A percentile compares a stretch with the other conserved stretches of the same genome.
These are phyloP conservation scores for Protomyces gravidus DNA, from an alignment of 1,139 yeast species.

Conservation along the genomic window DNA sequence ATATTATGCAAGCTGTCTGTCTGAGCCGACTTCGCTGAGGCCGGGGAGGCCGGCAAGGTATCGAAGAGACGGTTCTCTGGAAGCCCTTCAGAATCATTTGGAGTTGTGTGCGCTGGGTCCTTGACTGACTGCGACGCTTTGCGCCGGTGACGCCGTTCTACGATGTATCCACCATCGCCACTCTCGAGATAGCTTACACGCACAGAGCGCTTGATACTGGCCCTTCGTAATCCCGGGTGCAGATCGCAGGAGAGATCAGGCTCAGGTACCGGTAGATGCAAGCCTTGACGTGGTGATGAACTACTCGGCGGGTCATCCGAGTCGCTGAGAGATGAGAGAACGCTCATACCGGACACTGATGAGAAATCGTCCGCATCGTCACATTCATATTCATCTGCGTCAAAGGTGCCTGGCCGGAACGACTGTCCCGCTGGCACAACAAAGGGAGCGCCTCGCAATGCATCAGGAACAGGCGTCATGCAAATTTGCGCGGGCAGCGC, in stretches of 20 bases:
- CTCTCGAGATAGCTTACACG: not conserved
- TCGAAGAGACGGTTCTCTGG: not conserved
- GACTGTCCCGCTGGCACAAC: not conserved
- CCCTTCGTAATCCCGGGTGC: not conserved
- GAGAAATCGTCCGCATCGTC: not conserved
- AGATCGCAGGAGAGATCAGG: not conserved
- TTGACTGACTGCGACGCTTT: not conserved
- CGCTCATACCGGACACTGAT: not conserved
- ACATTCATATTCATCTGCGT: not conserved
- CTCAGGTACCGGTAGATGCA: too few species aligned
- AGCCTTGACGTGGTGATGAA: not conserved
- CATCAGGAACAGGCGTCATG: constrained; percentile 10
- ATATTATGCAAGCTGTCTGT: not conserved
- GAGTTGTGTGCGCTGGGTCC: not conserved
- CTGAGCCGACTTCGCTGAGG: not conserved
- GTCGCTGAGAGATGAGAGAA: not conserved
- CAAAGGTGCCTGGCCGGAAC: not conserved
- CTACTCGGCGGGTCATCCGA: not conserved
- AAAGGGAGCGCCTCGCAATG: not conserved
- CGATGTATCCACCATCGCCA: not conserved
- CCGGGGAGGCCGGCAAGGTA: not conserved
- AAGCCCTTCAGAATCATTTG: not conserved
- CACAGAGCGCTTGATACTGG: not conserved
- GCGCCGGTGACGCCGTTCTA: not conserved
- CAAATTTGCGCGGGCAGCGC: constrained; percentile 12